Conservation (phyloP, 2,329 filamentous ascomycete genomes). For the Myriangium duriaei region DNA sequence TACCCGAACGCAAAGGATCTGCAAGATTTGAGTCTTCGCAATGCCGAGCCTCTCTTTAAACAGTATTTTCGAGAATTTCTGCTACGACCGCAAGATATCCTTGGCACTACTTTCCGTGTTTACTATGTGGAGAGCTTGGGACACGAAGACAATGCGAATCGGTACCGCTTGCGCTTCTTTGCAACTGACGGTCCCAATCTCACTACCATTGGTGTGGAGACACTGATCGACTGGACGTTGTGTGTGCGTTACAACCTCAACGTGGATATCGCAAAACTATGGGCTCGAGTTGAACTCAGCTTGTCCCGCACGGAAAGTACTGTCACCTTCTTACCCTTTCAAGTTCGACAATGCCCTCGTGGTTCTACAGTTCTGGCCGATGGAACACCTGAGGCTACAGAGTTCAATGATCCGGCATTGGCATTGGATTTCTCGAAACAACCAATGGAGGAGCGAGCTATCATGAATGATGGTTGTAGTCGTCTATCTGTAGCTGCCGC, state of each 20-base stretch:
- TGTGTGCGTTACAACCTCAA: constrained; percentile 23
- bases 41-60: constrained; percentile 15
- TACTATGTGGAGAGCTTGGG: constrained; percentile 24
- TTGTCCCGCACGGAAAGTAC: constrained; percentile 29
- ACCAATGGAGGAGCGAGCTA: constrained; percentile 6
- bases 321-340: constrained; percentile 24
- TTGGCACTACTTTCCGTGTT: constrained; percentile 30
- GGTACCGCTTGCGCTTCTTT: constrained; percentile 16
- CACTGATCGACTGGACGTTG: constrained; percentile 30
- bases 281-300: constrained; percentile 29
- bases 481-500: constrained; percentile 51
- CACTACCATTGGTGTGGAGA: constrained; percentile 14
- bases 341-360: constrained; percentile 20
- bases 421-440: background rate
- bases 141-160: constrained; percentile 3
- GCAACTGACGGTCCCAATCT: constrained; percentile 15
- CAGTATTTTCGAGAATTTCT: constrained; percentile 25
- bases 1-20: constrained; percentile 13
- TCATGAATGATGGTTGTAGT: constrained; percentile 47
- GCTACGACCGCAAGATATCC: constrained; percentile 23
- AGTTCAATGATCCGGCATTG: constrained; percentile 24
- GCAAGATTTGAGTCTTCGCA: constrained; percentile 12
- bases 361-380: constrained; percentile 23
- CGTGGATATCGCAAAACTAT: constrained; percentile 30
- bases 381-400: constrained; percentile 20